Percentiles rank a stretch among this genome's conserved stretches.
Conservation (phyloP, 2,329 filamentous ascomycete species). For the Ophiosphaerella narmari region DNA sequence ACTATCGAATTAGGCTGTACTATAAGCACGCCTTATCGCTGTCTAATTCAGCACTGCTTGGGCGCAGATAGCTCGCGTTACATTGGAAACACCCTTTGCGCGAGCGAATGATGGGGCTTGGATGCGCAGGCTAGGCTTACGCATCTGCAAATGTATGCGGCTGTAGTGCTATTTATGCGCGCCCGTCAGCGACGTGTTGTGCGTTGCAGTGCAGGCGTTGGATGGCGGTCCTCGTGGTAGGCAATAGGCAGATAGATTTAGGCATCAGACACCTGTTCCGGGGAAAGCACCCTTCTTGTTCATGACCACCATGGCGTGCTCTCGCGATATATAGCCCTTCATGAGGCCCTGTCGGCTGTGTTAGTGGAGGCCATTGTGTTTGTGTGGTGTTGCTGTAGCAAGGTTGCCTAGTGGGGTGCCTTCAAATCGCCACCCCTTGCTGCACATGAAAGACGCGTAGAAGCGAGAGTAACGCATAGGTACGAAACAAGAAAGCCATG, state of each 20-base stretch:
- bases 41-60: no score
- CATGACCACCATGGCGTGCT: constrained; percentile 85
- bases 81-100: no score
- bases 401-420: constrained; percentile 10
- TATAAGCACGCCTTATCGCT: no score
- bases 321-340: constrained; percentile 97
- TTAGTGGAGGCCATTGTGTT: constrained; percentile 19
- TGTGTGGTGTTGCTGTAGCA: constrained; percentile 5
- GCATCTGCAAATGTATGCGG: constrained; percentile 2
- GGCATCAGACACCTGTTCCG: constrained; percentile 71
- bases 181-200: constrained; percentile 10
- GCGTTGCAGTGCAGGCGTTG: constrained; percentile 10
- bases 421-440: neutral
- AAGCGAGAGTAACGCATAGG: constrained; percentile 5
- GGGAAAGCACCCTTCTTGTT: constrained; percentile 95
- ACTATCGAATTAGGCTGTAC: no score
- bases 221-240: constrained; percentile 14
- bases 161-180: neutral
- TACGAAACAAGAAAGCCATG: constrained; percentile 11
- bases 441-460: constrained; percentile 8
- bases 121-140: neutral
- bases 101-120: no score
- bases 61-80: no score
- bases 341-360: constrained; percentile 71
- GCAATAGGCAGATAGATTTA: constrained; percentile 17